A percentile compares a stretch with the other conserved stretches of the same genome.
Evolutionary conservation across 2,329 filamentous ascomycete species (phyloP).

Genomic region (Cladophialophora exuberans): DNA sequence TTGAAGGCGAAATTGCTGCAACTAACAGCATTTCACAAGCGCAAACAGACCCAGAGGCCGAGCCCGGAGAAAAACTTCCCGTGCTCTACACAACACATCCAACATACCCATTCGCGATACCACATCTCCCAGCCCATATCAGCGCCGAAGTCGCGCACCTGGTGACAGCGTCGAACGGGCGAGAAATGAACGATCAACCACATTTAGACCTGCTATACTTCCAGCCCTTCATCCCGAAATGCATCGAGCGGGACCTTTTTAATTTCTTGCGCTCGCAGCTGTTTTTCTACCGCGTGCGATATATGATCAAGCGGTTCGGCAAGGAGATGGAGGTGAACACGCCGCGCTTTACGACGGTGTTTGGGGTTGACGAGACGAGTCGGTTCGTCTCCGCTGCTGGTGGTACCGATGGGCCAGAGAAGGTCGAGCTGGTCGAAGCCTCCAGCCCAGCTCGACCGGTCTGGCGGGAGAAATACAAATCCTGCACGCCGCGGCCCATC

Average conservation of each 20-base stretch:
- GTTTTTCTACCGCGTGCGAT: conserved; percentile 76
- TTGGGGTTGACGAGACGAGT: conserved; percentile 66
- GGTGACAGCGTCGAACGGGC: conserved; percentile 55
- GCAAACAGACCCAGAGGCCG: not conserved
- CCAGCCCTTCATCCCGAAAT: conserved; percentile 68
- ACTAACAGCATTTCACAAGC: conserved; percentile 1
- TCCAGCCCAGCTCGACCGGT: conserved; percentile 41
- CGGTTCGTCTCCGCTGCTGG: conserved; percentile 48
- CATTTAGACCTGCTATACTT: conserved; percentile 77
- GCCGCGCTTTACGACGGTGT: conserved; percentile 64
- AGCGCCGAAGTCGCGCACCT: conserved; percentile 42
- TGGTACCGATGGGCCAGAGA: too few relatives aligned
- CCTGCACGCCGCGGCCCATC: conserved; percentile 69
- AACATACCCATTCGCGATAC: conserved; percentile 58
- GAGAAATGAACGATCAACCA: conserved; percentile 65
- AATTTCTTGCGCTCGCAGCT: conserved; percentile 71
- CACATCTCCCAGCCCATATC: conserved; percentile 51
- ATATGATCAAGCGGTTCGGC: conserved; percentile 69
- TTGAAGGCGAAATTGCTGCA: not conserved
- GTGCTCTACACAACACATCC: conserved; percentile 45
- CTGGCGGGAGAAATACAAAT: conserved; percentile 57
- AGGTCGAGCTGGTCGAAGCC: too few relatives aligned
- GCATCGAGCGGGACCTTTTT: conserved; percentile 64
- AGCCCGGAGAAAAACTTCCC: not conserved
- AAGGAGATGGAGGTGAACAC: conserved; percentile 65